Evolutionary conservation across 768 basidiomycete genomes (phyloP).

Genomic region (Lepiota venenata): DNA sequence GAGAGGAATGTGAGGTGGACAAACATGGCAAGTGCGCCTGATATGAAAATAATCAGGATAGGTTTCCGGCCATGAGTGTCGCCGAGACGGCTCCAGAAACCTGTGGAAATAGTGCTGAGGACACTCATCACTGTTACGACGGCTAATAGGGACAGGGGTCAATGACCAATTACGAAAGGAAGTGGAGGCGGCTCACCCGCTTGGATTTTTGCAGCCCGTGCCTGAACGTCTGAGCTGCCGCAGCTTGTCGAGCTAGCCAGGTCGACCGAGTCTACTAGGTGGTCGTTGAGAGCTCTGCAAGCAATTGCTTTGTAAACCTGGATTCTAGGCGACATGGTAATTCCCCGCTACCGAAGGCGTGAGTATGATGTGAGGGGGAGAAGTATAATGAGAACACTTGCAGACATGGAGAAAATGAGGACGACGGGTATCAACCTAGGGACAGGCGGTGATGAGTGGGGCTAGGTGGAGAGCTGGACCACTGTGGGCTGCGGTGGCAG

Average conservation of each 20-base stretch:
- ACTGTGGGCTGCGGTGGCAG: background rate
- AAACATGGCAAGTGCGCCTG: conserved; percentile 74
- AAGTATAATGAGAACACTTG: conserved; percentile 27
- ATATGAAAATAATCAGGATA: conserved; percentile 61
- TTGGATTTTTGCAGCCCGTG: conserved; percentile 70
- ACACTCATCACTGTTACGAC: conserved; percentile 77
- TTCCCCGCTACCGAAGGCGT: conserved; percentile 53
- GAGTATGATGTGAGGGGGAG: conserved; percentile 7
- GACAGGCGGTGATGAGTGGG: conserved; percentile 3
- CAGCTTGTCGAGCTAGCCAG: conserved; percentile 23
- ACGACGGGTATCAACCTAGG: conserved; percentile 72
- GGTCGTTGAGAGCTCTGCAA: conserved; percentile 49
- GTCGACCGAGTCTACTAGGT: conserved; percentile 17
- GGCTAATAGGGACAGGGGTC: conserved; percentile 25
- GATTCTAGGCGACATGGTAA: conserved; percentile 76
- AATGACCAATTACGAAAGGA: background rate
- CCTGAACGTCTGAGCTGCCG: conserved; percentile 53
- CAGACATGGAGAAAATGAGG: conserved; percentile 62
- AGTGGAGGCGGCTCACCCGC: conserved; percentile 36
- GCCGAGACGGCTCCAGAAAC: conserved; percentile 82
- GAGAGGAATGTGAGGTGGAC: conserved; percentile 21
- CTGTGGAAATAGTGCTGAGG: conserved; percentile 79
- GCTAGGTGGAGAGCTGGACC: conserved; percentile 6
- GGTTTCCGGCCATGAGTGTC: conserved; percentile 75
- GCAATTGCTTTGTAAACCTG: conserved; percentile 79